A percentile compares a stretch with the other conserved stretches of the same genome.
Evolutionary conservation across 148 eudicot species (phyloP).

Genomic region (Polygonum maritimum): DNA sequence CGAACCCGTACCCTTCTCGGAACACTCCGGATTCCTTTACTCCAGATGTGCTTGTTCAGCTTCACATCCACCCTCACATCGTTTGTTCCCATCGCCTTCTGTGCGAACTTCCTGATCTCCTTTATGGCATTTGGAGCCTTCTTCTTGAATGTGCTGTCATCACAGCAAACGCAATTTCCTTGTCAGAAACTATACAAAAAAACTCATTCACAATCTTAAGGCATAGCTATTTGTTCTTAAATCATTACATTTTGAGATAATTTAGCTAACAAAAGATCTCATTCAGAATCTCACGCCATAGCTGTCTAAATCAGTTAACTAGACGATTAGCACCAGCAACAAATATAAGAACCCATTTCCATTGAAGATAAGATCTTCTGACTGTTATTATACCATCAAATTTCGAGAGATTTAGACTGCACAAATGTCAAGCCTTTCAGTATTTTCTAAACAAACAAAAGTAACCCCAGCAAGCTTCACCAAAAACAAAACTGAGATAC

Average conservation of each 20-base stretch:
- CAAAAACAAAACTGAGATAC: no score
- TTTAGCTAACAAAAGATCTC: background rate
- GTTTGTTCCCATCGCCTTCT: slow-evolving; percentile 69
- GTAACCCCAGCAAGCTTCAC: no score
- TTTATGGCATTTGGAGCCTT: slow-evolving; percentile 80
- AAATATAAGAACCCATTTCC: background rate
- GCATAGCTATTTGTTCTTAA: background rate
- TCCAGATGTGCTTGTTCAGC: slow-evolving; percentile 79
- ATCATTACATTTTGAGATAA: no score
- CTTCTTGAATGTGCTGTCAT: slow-evolving; percentile 69
- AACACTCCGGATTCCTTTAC: slow-evolving; percentile 82
- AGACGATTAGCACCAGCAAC: background rate
- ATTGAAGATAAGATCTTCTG: background rate
- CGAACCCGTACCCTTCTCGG: slow-evolving; percentile 82
- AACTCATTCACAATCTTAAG: background rate
- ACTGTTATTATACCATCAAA: background rate
- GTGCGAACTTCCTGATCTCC: slow-evolving; percentile 65
- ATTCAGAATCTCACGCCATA: background rate
- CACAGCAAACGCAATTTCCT: background rate
- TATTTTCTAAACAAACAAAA: no score
- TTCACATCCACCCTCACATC: slow-evolving; percentile 81
- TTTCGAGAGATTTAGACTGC: no score
- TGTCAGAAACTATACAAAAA: background rate
- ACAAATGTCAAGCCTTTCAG: no score
- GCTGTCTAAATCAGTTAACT: background rate